These are phyloP conservation scores for Diospyros lotus DNA, from an alignment of 148 eudicot species.

Conservation along the genomic window DNA sequence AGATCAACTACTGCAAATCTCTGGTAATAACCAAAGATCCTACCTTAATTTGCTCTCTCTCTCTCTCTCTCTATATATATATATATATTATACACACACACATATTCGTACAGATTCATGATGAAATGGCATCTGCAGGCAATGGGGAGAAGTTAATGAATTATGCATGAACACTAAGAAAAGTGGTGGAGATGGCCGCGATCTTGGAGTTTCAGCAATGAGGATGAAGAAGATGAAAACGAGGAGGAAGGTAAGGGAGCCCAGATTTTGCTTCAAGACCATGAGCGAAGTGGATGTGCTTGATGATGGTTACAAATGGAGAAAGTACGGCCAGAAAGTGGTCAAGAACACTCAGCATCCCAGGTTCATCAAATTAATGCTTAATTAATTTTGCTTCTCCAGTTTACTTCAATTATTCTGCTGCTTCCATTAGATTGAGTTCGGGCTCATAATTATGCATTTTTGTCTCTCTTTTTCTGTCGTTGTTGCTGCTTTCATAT, in stretches of 20 bases:
- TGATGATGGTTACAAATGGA: constrained; percentile 91
- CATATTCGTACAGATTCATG: background rate
- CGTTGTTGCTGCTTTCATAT: background rate
- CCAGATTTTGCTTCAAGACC: constrained; percentile 88
- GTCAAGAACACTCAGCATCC: constrained; percentile 89
- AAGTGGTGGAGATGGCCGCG: constrained; percentile 18
- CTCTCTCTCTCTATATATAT: background rate
- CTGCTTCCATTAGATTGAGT: background rate
- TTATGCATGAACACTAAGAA: constrained; percentile 27
- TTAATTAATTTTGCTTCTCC: background rate
- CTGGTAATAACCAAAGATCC: constrained; percentile 32
- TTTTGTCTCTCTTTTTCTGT: background rate
- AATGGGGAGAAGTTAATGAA: constrained; percentile 45
- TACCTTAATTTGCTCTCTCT: background rate
- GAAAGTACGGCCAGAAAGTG: constrained; percentile 87
- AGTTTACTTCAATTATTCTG: background rate
- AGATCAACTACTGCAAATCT: constrained; percentile 31
- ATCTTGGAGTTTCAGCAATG: constrained; percentile 34
- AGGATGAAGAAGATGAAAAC: constrained; percentile 76
- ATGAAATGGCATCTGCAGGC: constrained; percentile 18
- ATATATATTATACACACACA: background rate
- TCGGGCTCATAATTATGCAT: background rate
- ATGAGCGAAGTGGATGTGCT: constrained; percentile 79
- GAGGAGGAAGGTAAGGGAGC: constrained; percentile 79
- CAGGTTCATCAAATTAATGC: constrained; percentile 32